Evolutionary conservation across 768 basidiomycete genomes (phyloP), one percentile per base, ranked within the genome.

Genomic region (Hericium coralloides): DNA sequence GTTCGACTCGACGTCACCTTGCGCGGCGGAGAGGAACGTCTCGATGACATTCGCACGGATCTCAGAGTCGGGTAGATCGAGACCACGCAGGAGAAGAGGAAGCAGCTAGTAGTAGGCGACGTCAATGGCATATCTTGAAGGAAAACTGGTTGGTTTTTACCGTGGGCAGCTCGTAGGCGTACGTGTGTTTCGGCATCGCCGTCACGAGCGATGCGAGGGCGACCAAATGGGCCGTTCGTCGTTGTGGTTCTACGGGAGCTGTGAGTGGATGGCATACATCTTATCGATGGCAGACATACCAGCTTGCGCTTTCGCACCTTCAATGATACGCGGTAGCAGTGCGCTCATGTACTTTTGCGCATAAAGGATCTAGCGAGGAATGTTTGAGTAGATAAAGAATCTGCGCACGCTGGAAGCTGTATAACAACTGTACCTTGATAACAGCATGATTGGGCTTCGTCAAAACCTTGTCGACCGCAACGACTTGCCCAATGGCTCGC

Each of bases 51-150:
- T 85, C 15, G 80, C 77, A 22, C 92, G 84, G 58, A 95, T 82
- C 25, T 81, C 77, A 9, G 80, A 70, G 67, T 92, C 85, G 3
- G 85, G 81, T 4, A 97, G 72, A 43, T 89, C 84, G 17, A 98
- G 79, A 3, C 92, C 88, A 15, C 89, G 88, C 45, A 99, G 73
- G 4, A 99, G 76, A 14, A 98, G 77, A 0, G 97, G 94, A 62
- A 98, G 80, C 12, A 98, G 79, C 95, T 98, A 63, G n/a, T 17
- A 37, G 36, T 14, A 25, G 23, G 20, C 4, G 36, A 51, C 17
- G 49, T 49, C 49, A 18, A 55, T 8, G 23, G 48, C 25, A 52
- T 31, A 45, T 6, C 18, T 7, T 4, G 23, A 41, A 37, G 41
- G 20, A 36, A 49, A 25, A 14, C 8, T 37, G 20, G 20, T 26